Percentiles rank a stretch among this genome's conserved stretches.
Evolutionary conservation across 139 green algal species (phyloP).

Genomic region (Micractinium conductrix): DNA sequence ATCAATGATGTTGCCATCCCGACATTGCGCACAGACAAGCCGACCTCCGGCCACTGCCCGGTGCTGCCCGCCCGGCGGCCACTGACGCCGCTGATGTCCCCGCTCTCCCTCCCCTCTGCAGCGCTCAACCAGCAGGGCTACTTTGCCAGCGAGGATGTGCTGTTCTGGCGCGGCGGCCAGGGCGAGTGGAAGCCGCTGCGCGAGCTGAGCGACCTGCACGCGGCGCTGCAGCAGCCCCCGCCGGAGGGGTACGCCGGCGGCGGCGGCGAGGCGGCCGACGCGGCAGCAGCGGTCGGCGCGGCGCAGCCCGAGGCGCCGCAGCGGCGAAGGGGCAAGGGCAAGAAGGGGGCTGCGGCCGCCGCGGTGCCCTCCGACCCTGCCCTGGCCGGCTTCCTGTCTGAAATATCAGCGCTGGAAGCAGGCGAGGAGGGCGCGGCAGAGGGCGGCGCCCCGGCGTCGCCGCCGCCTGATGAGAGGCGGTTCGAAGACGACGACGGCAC

Average conservation of each 20-base stretch:
- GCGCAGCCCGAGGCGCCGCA: neutral
- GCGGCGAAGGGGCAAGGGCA: neutral
- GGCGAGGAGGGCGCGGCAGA: neutral
- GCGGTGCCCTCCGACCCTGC: slow-evolving; percentile 36
- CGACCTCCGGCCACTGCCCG: neutral
- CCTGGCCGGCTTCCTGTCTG: slow-evolving; percentile 68
- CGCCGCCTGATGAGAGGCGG: slow-evolving; percentile 71
- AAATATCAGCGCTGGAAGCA: slow-evolving; percentile 70
- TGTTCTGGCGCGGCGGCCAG: slow-evolving; percentile 58
- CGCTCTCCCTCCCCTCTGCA: neutral
- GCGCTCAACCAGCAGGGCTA: slow-evolving; percentile 37
- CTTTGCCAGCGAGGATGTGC: slow-evolving; percentile 26
- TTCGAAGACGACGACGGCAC: slow-evolving; percentile 98
- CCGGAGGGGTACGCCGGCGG: neutral
- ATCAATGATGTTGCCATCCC: no score
- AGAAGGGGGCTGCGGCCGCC: neutral
- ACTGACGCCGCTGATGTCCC: neutral
- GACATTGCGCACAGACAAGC: neutral
- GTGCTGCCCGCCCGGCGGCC: neutral
- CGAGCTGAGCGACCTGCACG: slow-evolving; percentile 34
- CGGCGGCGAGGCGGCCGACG: neutral
- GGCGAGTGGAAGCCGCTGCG: slow-evolving; percentile 46
- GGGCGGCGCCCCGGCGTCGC: slow-evolving; percentile 39
- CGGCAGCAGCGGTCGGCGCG: neutral
- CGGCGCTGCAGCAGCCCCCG: slow-evolving; percentile 11